Evolutionary conservation across 331 rosid species (phyloP), one percentile per base, ranked within the genome.

Genomic region (Malus hybrid): DNA sequence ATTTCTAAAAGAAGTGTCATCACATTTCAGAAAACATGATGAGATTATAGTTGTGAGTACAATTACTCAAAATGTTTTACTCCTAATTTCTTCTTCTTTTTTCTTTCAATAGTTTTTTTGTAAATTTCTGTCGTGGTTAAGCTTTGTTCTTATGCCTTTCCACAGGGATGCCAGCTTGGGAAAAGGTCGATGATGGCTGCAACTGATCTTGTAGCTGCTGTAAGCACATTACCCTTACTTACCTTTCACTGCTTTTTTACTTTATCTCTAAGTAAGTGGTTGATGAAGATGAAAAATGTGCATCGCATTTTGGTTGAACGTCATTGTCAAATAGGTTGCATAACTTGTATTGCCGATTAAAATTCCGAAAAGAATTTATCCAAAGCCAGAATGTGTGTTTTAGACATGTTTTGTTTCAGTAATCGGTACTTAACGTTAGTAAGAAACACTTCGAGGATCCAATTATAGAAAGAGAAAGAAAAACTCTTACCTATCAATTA

Each of bases 101-200:
- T 69, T 29, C 5, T 28, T 24, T 10, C 10, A 5, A 2, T 36
- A 36, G 44, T 36, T 36, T 60, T n/a, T 19, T 20, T 12, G 33
- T 15, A 8, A 13, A 6, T 73, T 59, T 19, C 8, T 44, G 14
- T n/a, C 59, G 50, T 11, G 50, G 10, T 64, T 0, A 59, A 18
- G 66, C 76, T 39, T 62, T 48, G 27, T 18, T 82, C 80, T 62
- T 4, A 79, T 76, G 68, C 78, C 0, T 1, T 15, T 6, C 11
- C 3, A 36, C 44, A 92, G 99, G 99, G 96, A 9, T 90, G 88
- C 73, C 83, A 84, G 50, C 79, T 83, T 76, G 97, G 99, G 67
- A 85, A 86, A 79, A 87, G 92, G 76, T 94, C 99, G 29, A 79
- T 88, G 65, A 87, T 88, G 96, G 97, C 99, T 66, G 96, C 97